Evolutionary conservation across 2,329 filamentous ascomycete species (phyloP).

Genomic region (Monascus ruber): DNA sequence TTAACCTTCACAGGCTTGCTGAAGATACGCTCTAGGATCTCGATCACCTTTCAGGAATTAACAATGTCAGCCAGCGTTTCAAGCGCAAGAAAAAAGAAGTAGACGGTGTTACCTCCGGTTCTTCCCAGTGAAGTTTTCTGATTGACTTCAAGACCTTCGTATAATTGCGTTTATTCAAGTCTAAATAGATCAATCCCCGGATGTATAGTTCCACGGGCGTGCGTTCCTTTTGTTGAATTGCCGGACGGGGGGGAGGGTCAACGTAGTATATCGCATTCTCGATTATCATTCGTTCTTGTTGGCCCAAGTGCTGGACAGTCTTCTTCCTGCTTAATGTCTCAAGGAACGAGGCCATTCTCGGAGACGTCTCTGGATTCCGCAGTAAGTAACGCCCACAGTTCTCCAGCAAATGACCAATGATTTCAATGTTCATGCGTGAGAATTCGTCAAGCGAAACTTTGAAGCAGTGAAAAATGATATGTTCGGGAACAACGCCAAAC

Average conservation of each 20-base stretch:
- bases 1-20: constrained; percentile 95
- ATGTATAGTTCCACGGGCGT: constrained; percentile 89
- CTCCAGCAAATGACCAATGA: constrained; percentile 89
- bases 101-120: constrained; percentile 54
- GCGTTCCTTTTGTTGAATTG: constrained; percentile 92
- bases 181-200: constrained; percentile 81
- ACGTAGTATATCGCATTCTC: constrained; percentile 98
- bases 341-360: constrained; percentile 84
- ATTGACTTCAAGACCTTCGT: constrained; percentile 91
- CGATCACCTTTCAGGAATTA: constrained; percentile 46
- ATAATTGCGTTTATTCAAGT: constrained; percentile 88
- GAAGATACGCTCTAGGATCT: constrained; percentile 78
- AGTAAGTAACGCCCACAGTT: constrained; percentile 93
- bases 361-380: constrained; percentile 82
- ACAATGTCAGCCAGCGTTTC: constrained; percentile 2
- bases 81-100: not conserved
- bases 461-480: constrained; percentile 96
- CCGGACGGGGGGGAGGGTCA: constrained; percentile 82
- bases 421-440: constrained; percentile 97
- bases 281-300: constrained; percentile 94
- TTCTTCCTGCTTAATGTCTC: constrained; percentile 96
- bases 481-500: constrained; percentile 93
- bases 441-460: constrained; percentile 97
- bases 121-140: constrained; percentile 94
- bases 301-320: constrained; percentile 83